Conservation (phyloP, 352 stramenopile species). For the Phytophthora idaei region DNA sequence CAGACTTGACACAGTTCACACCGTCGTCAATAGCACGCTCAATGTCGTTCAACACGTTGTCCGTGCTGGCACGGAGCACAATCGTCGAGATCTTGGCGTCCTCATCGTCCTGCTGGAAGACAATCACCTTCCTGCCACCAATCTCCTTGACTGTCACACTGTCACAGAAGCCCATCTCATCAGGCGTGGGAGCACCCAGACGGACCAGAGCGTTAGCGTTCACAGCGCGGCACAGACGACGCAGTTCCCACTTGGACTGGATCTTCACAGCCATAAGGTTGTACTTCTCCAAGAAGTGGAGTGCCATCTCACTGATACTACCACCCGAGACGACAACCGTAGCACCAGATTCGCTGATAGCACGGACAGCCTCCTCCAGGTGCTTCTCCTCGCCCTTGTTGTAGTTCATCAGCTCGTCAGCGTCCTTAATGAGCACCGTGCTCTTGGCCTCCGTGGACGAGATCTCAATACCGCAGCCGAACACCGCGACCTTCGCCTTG, state of each 20-base stretch:
- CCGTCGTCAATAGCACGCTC: constrained; percentile 98
- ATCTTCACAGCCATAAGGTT: constrained; percentile 97
- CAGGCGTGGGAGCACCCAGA: constrained; percentile 95
- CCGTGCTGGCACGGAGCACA: constrained; percentile 93
- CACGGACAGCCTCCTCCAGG: constrained; percentile 98
- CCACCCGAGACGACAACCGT: constrained; percentile 97
- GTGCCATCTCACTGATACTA: constrained; percentile 98
- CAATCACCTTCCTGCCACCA: constrained; percentile 95
- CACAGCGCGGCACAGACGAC: constrained; percentile 96
- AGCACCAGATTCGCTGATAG: constrained; percentile 95
- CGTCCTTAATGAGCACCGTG: constrained; percentile 99
- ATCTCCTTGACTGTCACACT: constrained; percentile 95
- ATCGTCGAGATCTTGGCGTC: constrained; percentile 97
- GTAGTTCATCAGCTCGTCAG: constrained; percentile 99
- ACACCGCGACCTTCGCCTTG: constrained; percentile 97
- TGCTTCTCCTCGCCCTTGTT: constrained; percentile 99
- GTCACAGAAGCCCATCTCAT: constrained; percentile 98
- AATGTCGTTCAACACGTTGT: constrained; percentile 98
- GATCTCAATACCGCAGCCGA: constrained; percentile 97
- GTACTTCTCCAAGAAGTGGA: constrained; percentile 99
- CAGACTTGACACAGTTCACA: constrained; percentile 96
- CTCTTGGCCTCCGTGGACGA: constrained; percentile 98
- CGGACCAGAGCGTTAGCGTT: constrained; percentile 97
- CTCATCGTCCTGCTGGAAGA: constrained; percentile 95
- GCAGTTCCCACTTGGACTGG: constrained; percentile 98